phyloP scores from a whole-genome alignment of 192 early-diverging fungal species.

The Oehlia diaphana region DNA sequence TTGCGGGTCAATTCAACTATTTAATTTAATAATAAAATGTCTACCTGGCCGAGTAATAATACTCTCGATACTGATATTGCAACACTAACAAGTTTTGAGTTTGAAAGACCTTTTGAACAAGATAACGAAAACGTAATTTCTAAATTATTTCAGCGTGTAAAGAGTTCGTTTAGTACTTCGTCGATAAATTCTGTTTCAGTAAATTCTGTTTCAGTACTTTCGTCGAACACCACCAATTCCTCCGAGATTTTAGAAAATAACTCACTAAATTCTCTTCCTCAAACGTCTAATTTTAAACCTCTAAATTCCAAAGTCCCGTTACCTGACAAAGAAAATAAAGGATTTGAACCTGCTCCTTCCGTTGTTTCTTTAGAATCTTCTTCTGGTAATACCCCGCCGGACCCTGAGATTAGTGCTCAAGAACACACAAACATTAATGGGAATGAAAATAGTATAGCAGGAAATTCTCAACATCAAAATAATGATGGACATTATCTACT shows the following conservation, averaged over 20 bases:
- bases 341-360: neutral
- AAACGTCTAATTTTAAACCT: neutral
- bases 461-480: constrained; percentile 5
- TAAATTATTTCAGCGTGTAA: constrained; percentile 57
- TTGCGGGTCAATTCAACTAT: neutral
- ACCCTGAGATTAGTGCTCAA: neutral
- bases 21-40: neutral
- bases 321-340: constrained; percentile 25
- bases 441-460: neutral
- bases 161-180: constrained; percentile 38
- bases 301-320: neutral
- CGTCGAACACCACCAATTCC: neutral
- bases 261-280: neutral
- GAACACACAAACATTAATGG: neutral
- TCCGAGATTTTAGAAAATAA: constrained; percentile 3
- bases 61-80: neutral
- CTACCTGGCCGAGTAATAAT: neutral
- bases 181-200: constrained; percentile 10
- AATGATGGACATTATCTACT: neutral
- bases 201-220: neutral
- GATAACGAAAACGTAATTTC: constrained; percentile 55
- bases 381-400: neutral
- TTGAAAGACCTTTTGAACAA: constrained; percentile 31
- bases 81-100: constrained; percentile 46
- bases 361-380: constrained; percentile 8